Conservation (phyloP, 192 early-diverging fungal genomes). For the Glomus cerebriforme region DNA sequence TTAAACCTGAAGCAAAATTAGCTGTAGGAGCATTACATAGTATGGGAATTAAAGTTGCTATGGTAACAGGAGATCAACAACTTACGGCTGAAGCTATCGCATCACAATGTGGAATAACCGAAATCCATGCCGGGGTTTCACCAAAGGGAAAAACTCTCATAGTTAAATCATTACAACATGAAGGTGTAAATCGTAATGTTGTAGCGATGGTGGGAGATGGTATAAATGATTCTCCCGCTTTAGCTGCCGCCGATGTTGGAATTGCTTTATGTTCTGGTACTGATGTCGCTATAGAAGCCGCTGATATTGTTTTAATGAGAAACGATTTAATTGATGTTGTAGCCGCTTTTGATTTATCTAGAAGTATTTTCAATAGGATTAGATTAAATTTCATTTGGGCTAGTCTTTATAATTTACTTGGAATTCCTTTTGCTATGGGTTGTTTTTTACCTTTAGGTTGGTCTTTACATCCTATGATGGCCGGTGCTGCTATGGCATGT, state of each 20-base stretch:
- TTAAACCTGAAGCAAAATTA: slow-evolving; percentile 76
- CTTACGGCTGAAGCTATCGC: slow-evolving; percentile 84
- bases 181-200: slow-evolving; percentile 36
- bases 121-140: slow-evolving; percentile 89
- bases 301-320: slow-evolving; percentile 89
- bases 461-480: slow-evolving; percentile 87
- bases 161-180: slow-evolving; percentile 68
- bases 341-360: slow-evolving; percentile 78
- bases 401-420: slow-evolving; percentile 84
- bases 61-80: slow-evolving; percentile 94
- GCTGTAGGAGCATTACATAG: slow-evolving; percentile 69
- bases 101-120: slow-evolving; percentile 72
- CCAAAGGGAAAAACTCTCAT: slow-evolving; percentile 86
- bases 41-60: slow-evolving; percentile 79
- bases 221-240: slow-evolving; percentile 93
- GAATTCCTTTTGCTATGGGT: slow-evolving; percentile 95
- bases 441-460: slow-evolving; percentile 82
- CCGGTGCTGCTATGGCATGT: slow-evolving; percentile 93
- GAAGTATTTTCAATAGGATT: slow-evolving; percentile 85
- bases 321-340: slow-evolving; percentile 86
- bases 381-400: slow-evolving; percentile 90
- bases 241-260: slow-evolving; percentile 84
- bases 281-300: slow-evolving; percentile 94
- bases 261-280: slow-evolving; percentile 89
- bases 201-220: slow-evolving; percentile 98